A percentile compares a stretch with the other conserved stretches of the same genome.
phyloP scores from a whole-genome alignment of 208 protist species.

The Herpetomonas tarakana region DNA sequence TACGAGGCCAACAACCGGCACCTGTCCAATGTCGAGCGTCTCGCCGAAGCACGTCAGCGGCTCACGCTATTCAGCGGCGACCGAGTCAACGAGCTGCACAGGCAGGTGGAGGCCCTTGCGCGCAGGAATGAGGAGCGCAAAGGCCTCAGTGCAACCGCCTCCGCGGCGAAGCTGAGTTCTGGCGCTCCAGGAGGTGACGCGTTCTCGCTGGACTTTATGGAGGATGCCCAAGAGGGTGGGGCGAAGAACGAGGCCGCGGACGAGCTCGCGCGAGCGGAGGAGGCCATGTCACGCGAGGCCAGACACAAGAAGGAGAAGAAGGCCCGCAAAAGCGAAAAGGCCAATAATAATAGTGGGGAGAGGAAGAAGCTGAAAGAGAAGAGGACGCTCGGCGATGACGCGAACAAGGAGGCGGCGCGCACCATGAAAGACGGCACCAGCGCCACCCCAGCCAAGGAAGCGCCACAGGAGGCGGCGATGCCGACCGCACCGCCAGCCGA shows the following conservation, averaged over 20 bases:
- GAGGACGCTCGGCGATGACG: conserved; percentile 19
- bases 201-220: conserved; percentile 41
- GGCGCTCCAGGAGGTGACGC: conserved; percentile 13
- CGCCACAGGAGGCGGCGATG: too few species aligned
- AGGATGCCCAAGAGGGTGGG: conserved; percentile 26
- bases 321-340: conserved; percentile 2
- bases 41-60: conserved; percentile 18
- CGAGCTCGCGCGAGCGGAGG: conserved; percentile 23
- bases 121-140: conserved; percentile 11
- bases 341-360: conserved; percentile 4
- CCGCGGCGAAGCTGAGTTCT: neutral
- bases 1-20: conserved; percentile 62
- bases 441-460: too few species aligned
- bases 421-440: neutral
- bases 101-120: conserved; percentile 27
- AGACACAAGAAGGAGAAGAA: conserved; percentile 26
- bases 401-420: conserved; percentile 3
- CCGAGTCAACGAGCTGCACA: conserved; percentile 40
- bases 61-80: conserved; percentile 48
- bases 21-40: conserved; percentile 35
- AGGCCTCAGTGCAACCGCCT: neutral
- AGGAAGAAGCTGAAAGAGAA: conserved; percentile 11
- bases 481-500: too few species aligned
- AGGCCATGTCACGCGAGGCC: conserved; percentile 13
- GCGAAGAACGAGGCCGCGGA: conserved; percentile 18